phyloP scores from a whole-genome alignment of 176 grass and related monocot species.

The Sorghum bicolor region Sorghum_bicolor_NCBIv3 NC_012871.2:73147501-73148000 shows the following conservation, averaged over 20 bases:
- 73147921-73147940: background rate
- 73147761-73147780: constrained; percentile 25
- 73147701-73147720: constrained; percentile 26
- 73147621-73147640: constrained; percentile 17
- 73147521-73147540: background rate
- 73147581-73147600: background rate
- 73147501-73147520: background rate
- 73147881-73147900: background rate
- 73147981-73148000: too few relatives aligned
- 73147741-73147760: constrained; percentile 25
- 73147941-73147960: too few relatives aligned
- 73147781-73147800: background rate
- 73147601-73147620: background rate
- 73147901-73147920: background rate
- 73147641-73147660: background rate
- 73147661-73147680: constrained; percentile 20
- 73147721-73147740: constrained; percentile 12
- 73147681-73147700: constrained; percentile 23
- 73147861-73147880: constrained; percentile 18
- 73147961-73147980: too few relatives aligned
- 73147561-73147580: background rate
- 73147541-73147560: background rate
- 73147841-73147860: background rate
- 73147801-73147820: constrained; percentile 8
- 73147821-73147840: constrained; percentile 22